These are phyloP conservation scores for Alnus glutinosa DNA, from an alignment of 306 rosid genomes.

Conservation along the genomic window DNA sequence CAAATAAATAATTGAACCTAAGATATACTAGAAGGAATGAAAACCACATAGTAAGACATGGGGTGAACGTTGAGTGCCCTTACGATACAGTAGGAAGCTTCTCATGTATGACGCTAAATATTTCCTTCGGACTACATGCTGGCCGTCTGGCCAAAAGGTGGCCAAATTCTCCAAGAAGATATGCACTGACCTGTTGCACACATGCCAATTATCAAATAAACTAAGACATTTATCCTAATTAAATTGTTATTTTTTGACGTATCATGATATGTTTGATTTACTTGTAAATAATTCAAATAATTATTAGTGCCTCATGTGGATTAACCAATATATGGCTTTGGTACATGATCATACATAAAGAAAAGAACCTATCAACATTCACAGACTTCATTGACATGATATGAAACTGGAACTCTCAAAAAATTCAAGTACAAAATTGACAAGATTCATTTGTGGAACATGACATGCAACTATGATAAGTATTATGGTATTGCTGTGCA, in stretches of 20 bases:
- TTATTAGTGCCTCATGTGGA: conserved; percentile 17
- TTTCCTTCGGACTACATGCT: conserved; percentile 85
- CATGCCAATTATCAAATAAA: conserved; percentile 23
- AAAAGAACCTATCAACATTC: background rate
- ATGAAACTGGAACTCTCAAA: background rate
- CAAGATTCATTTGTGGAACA: background rate
- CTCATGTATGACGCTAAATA: conserved; percentile 86
- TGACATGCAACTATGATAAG: background rate
- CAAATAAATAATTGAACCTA: conserved; percentile 40
- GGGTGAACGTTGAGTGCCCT: conserved; percentile 35
- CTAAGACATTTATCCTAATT: background rate
- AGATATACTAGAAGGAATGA: conserved; percentile 24
- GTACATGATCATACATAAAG: conserved; percentile 6
- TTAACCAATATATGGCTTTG: conserved; percentile 7
- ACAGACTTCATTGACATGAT: background rate
- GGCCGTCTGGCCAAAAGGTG: conserved; percentile 94
- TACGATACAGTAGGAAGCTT: conserved; percentile 98
- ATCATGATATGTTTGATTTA: conserved; percentile 23
- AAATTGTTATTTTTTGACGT: conserved; percentile 16
- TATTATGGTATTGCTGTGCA: conserved; percentile 1
- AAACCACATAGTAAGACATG: conserved; percentile 6
- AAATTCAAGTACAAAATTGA: background rate
- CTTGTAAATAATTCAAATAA: background rate
- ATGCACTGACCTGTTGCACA: conserved; percentile 89
- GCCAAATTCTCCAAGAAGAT: conserved; percentile 97